A percentile compares a stretch with the other conserved stretches of the same genome.
phyloP scores from a whole-genome alignment of 176 grass and related monocot species.

The Tuctoria greenei region DNA sequence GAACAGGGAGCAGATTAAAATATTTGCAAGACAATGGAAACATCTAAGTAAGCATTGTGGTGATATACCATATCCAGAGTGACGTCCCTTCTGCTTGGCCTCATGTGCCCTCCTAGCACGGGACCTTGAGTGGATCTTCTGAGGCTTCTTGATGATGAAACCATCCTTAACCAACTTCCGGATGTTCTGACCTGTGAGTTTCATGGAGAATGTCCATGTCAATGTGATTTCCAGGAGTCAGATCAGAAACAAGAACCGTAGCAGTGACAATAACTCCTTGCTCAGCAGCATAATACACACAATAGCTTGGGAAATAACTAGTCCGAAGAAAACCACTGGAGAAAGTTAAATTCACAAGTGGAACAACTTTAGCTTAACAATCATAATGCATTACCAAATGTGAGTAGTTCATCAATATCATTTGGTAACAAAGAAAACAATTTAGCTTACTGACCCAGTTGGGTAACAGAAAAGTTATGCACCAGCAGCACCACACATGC shows the following conservation, averaged over 20 bases:
- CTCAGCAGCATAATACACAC: neutral
- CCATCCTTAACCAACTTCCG: constrained; percentile 21
- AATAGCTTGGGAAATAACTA: too few relatives aligned
- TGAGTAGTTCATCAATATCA: too few relatives aligned
- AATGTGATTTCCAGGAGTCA: too few relatives aligned
- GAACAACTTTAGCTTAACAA: too few relatives aligned
- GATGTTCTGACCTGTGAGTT: constrained; percentile 6
- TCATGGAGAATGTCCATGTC: neutral
- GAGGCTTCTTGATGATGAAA: constrained; percentile 28
- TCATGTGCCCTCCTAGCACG: constrained; percentile 11
- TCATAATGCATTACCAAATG: too few relatives aligned
- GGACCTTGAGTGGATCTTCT: constrained; percentile 31
- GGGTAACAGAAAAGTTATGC: neutral
- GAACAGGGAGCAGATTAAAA: neutral
- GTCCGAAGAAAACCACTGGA: too few relatives aligned
- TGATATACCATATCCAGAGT: constrained; percentile 1
- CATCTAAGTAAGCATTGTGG: neutral
- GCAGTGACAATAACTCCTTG: neutral
- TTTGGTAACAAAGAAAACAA: too few relatives aligned
- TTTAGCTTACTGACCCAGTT: neutral
- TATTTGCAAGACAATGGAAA: neutral
- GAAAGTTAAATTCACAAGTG: too few relatives aligned
- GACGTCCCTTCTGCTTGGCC: constrained; percentile 9
- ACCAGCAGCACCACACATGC: neutral
- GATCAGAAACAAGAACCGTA: neutral